A percentile compares a stretch with the other conserved stretches of the same genome.
Evolutionary conservation across 352 stramenopile species (phyloP).

Genomic region (Detonula confervacea): DNA sequence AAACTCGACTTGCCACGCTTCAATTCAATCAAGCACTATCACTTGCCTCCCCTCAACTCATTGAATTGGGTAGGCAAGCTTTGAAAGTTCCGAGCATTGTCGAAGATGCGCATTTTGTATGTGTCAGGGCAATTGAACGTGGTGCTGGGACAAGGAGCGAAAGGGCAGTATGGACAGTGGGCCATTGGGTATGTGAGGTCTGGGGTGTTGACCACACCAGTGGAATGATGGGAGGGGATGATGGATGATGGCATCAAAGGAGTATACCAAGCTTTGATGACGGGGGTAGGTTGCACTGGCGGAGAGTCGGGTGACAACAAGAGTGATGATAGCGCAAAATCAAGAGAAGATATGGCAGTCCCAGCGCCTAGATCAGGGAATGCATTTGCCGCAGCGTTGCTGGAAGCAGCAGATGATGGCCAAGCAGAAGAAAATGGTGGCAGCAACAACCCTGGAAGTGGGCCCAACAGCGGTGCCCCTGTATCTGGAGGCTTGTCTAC

Average conservation of each 20-base stretch:
- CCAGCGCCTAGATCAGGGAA: conserved; percentile 9
- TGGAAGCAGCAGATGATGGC: conserved; percentile 67
- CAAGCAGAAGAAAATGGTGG: background rate
- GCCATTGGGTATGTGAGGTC: conserved; percentile 75
- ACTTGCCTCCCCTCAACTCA: conserved; percentile 45
- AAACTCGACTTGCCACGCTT: conserved; percentile 44
- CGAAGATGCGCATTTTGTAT: conserved; percentile 81
- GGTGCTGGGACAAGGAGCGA: conserved; percentile 67
- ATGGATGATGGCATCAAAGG: conserved; percentile 19
- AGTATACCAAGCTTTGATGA: conserved; percentile 68
- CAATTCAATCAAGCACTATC: conserved; percentile 49
- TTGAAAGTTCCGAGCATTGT: conserved; percentile 76
- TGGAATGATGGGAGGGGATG: conserved; percentile 15
- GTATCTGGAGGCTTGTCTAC: conserved; percentile 53
- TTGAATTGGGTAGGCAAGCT: conserved; percentile 32
- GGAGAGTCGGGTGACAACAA: background rate
- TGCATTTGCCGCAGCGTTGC: conserved; percentile 62
- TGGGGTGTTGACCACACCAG: conserved; percentile 60
- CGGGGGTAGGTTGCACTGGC: conserved; percentile 58
- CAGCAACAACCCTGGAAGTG: conserved; percentile 1
- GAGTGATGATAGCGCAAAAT: conserved; percentile 11
- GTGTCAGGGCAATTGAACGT: conserved; percentile 70
- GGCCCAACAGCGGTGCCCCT: conserved; percentile 44
- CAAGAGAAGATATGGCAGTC: background rate
- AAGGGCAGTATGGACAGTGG: conserved; percentile 76